phyloP scores from a whole-genome alignment of 805 yeast genomes.

The Kodamaea laetipori region DNA sequence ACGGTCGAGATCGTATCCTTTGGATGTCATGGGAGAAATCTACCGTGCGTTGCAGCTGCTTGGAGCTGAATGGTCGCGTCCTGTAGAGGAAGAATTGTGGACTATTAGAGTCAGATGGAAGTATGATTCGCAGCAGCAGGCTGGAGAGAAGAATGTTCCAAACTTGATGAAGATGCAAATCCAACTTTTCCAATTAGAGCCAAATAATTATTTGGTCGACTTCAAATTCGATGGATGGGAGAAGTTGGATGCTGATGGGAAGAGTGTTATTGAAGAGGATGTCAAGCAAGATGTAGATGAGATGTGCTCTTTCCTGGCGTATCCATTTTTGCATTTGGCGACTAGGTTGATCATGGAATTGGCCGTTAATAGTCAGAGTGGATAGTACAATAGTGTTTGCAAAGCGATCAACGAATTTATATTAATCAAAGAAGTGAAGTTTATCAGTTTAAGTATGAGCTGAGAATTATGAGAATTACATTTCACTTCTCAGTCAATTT shows the following conservation, averaged over 20 bases:
- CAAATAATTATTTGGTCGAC: slow-evolving; percentile 93
- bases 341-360: slow-evolving; percentile 93
- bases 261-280: slow-evolving; percentile 17
- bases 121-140: slow-evolving; percentile 41
- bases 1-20: slow-evolving; percentile 90
- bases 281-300: slow-evolving; percentile 56
- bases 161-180: slow-evolving; percentile 96
- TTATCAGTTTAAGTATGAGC: too few species aligned
- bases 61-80: slow-evolving; percentile 97
- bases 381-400: slow-evolving; percentile 20
- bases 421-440: too few species aligned
- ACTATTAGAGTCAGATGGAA: slow-evolving; percentile 94
- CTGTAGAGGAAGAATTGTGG: slow-evolving; percentile 94
- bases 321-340: slow-evolving; percentile 91
- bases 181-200: slow-evolving; percentile 92
- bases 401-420: too few species aligned
- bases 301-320: slow-evolving; percentile 89
- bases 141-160: slow-evolving; percentile 46
- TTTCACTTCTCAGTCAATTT: too few species aligned
- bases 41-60: slow-evolving; percentile 89
- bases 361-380: slow-evolving; percentile 86
- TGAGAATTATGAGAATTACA: too few species aligned
- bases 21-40: slow-evolving; percentile 98
- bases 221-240: slow-evolving; percentile 99
- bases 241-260: slow-evolving; percentile 32